Percentiles rank a stretch among this genome's conserved stretches.
Evolutionary conservation across 2,329 filamentous ascomycete genomes (phyloP).

Genomic region (Bipolaris victoriae): DNA sequence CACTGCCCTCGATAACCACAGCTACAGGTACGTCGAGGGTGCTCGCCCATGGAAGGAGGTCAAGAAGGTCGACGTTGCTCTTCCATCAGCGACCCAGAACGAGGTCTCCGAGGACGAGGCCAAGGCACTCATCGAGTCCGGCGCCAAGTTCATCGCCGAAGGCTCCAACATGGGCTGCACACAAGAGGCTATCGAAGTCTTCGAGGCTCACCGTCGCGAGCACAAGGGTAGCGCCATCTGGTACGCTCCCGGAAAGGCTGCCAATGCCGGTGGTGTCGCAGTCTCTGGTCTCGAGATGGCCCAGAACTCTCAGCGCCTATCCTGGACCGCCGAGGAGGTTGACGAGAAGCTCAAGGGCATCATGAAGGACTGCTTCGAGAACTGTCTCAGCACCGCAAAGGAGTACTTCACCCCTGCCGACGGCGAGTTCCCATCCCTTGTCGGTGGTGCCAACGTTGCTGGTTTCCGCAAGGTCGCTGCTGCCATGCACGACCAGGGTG

Average conservation of each 20-base stretch:
- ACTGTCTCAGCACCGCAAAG: constrained; percentile 86
- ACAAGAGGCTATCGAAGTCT: constrained; percentile 90
- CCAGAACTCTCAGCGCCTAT: constrained; percentile 88
- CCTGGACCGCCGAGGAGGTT: constrained; percentile 88
- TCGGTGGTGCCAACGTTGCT: constrained; percentile 95
- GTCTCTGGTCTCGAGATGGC: constrained; percentile 99
- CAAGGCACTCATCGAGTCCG: constrained; percentile 75
- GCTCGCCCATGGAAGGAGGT: constrained; percentile 91
- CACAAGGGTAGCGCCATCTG: constrained; percentile 78
- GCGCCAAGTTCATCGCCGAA: constrained; percentile 87
- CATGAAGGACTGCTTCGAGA: constrained; percentile 93
- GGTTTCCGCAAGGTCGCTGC: constrained; percentile 95
- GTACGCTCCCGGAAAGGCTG: constrained; percentile 95
- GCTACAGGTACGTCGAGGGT: constrained; percentile 86
- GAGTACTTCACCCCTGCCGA: constrained; percentile 81
- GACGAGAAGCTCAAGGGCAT: constrained; percentile 89
- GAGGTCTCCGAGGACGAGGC: constrained; percentile 94
- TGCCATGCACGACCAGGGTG: constrained; percentile 95
- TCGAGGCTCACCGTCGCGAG: constrained; percentile 76
- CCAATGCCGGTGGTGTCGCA: constrained; percentile 96
- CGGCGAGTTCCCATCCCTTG: constrained; percentile 85
- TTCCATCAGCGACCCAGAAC: constrained; percentile 96
- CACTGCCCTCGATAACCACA: constrained; percentile 70
- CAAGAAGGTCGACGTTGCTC: constrained; percentile 85
- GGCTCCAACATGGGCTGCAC: constrained; percentile 99